Evolutionary conservation across 768 basidiomycete genomes (phyloP), one percentile per base, ranked within the genome.

Genomic region (Russula foetens): DNA sequence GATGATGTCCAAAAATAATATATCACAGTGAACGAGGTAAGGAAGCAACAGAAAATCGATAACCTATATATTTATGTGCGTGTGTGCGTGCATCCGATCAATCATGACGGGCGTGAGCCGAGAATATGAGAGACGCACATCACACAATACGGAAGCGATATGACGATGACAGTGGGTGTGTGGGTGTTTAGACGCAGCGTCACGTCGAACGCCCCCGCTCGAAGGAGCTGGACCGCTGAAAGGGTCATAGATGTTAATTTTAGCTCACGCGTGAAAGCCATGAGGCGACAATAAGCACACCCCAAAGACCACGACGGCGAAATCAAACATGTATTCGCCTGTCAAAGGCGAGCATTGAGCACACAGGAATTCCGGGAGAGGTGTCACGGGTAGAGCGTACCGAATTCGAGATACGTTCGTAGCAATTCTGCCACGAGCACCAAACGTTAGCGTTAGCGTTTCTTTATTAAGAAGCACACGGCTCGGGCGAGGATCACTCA

Each of bases 261-360:
- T 33, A 24, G 17, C 45, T 29, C 28, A 55, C 29, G 43, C 39
- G 49, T 60, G 56, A 35, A 47, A 39, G n/a, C 43, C 41, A 39
- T 23, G 53, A 49, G 52, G 55, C 39, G 39, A 45, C 28, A 39
- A 48, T 49, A 38, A 7, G 76, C 86, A 55, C 72, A 93, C 91
- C 71, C 92, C 90, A 46, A 88, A 80, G 53, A 93, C 69, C 28
- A 94, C 92, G 9, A 92, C 82, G 12, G 88, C 87, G 68, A 94
- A 90, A 74, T 94, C 92, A 67, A 90, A 92, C 4, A 79, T 75
- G 68, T 93, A 93, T 74, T 94, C 91, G 49, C 90, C 90, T 90
- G 66, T 35, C n/a, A 23, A 28, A 31, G 9, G 24, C 47, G 43
- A 52, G 43, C 21, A 35, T 69, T 45, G 67, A 68, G 47, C 8